A percentile compares a stretch with the other conserved stretches of the same genome.
phyloP scores from a whole-genome alignment of 257 asterid species.

The Henckelia pumila region DNA sequence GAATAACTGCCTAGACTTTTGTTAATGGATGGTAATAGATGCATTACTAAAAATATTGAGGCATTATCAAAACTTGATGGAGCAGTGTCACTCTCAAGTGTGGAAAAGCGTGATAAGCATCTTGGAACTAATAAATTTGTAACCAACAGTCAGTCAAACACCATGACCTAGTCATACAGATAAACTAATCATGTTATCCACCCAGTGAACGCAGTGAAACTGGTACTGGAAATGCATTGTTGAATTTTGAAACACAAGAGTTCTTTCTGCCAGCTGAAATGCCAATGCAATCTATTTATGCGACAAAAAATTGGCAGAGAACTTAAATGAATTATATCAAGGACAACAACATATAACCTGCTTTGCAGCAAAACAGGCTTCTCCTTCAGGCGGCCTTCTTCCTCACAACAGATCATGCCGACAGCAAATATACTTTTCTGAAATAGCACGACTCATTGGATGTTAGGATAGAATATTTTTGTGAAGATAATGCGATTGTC shows the following conservation, averaged over 20 bases:
- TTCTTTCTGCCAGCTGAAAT: slow-evolving; percentile 14
- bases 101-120: slow-evolving; percentile 5
- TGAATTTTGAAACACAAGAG: slow-evolving; percentile 10
- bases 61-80: slow-evolving; percentile 3
- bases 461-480: slow-evolving; percentile 18
- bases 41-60: slow-evolving; percentile 4
- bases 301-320: slow-evolving; percentile 13
- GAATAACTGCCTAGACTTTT: slow-evolving; percentile 11
- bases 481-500: slow-evolving; percentile 19
- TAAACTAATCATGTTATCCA: slow-evolving; percentile 4
- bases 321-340: slow-evolving; percentile 11
- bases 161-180: not conserved
- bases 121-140: not conserved
- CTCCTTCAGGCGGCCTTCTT: slow-evolving; percentile 96
- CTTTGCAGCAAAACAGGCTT: slow-evolving; percentile 87
- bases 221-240: not conserved
- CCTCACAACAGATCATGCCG: slow-evolving; percentile 97
- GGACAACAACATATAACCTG: slow-evolving; percentile 48
- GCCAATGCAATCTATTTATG: slow-evolving; percentile 8
- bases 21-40: not conserved
- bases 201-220: slow-evolving; percentile 11
- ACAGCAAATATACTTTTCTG: slow-evolving; percentile 87
- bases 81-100: not conserved
- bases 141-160: slow-evolving; percentile 10
- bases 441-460: slow-evolving; percentile 25